A percentile compares a stretch with the other conserved stretches of the same genome.
These are phyloP conservation scores for Parmelia sp. DNA, from an alignment of 495 filamentous ascomycete species.

Conservation along the genomic window DNA sequence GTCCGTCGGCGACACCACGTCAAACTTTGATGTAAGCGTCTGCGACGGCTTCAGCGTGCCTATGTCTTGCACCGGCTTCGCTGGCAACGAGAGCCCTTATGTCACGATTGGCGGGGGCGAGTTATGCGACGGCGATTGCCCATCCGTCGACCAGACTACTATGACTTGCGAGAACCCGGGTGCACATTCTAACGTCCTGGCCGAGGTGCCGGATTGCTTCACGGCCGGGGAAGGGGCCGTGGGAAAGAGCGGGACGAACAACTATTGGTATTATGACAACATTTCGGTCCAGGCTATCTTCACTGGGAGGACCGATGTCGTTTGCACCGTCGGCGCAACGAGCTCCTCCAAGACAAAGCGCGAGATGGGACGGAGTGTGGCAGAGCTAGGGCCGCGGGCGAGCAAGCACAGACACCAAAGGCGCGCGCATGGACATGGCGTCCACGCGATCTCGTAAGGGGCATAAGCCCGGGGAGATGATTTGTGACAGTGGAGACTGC, in stretches of 20 bases:
- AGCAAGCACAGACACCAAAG: neutral
- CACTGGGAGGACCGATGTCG: neutral
- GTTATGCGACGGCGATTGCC: neutral
- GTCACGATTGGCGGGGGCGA: neutral
- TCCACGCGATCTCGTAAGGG: neutral
- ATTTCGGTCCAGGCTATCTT: neutral
- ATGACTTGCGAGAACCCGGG: neutral
- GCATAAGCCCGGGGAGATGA: no score
- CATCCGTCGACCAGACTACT: neutral
- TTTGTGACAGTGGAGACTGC: neutral
- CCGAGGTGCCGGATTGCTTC: neutral
- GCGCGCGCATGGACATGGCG: neutral
- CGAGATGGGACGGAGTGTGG: neutral
- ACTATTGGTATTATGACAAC: neutral
- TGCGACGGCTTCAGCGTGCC: conserved; percentile 8
- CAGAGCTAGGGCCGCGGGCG: neutral
- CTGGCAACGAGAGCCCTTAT: neutral
- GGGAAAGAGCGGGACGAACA: neutral
- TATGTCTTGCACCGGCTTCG: neutral
- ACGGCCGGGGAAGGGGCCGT: neutral
- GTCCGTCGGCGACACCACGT: neutral
- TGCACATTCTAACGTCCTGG: neutral
- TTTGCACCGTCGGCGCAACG: neutral
- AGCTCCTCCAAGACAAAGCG: neutral
- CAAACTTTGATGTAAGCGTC: neutral